A percentile compares a stretch with the other conserved stretches of the same genome.
Evolutionary conservation across 2,329 filamentous ascomycete species (phyloP).

Genomic region (Pestalotiopsis sp.): DNA sequence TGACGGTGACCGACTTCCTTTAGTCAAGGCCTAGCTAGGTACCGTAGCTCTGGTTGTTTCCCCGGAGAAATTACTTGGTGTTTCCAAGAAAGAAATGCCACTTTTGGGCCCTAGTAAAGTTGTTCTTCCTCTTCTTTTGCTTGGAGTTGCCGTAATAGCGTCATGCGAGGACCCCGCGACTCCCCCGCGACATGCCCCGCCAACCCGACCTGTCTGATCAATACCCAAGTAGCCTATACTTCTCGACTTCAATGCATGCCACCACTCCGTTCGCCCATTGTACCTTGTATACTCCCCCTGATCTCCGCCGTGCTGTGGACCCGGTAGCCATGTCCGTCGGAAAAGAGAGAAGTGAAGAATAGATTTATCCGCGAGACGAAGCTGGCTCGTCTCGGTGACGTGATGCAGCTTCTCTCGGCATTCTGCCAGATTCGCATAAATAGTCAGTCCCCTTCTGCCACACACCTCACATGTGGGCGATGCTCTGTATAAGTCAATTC

Average conservation of each 20-base stretch:
- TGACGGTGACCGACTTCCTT: constrained; percentile 2
- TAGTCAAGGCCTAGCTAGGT: not conserved
- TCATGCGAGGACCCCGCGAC: not conserved
- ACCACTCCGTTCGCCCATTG: not conserved
- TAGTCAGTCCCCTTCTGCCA: not conserved
- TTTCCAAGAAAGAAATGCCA: not conserved
- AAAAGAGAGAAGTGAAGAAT: not conserved
- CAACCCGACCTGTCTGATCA: not conserved
- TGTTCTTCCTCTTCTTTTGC: not conserved
- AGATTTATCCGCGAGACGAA: constrained; percentile 4
- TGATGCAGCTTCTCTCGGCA: not conserved
- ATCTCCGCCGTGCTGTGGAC: not conserved
- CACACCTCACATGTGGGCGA: not conserved
- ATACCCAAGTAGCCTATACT: not conserved
- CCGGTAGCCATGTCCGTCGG: not conserved
- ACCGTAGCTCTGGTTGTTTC: not conserved
- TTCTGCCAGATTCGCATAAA: constrained; percentile 12
- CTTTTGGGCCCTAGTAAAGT: not conserved
- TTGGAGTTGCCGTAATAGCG: not conserved
- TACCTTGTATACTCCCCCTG: not conserved
- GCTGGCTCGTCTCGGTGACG: constrained; percentile 4
- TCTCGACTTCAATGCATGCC: not conserved
- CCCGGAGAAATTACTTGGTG: not conserved
- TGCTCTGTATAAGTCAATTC: not conserved
- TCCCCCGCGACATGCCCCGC: not conserved